Percentiles rank a stretch among this genome's conserved stretches.
Conservation (phyloP, 768 basidiomycete species). For the Pulveroboletus sp. region DNA sequence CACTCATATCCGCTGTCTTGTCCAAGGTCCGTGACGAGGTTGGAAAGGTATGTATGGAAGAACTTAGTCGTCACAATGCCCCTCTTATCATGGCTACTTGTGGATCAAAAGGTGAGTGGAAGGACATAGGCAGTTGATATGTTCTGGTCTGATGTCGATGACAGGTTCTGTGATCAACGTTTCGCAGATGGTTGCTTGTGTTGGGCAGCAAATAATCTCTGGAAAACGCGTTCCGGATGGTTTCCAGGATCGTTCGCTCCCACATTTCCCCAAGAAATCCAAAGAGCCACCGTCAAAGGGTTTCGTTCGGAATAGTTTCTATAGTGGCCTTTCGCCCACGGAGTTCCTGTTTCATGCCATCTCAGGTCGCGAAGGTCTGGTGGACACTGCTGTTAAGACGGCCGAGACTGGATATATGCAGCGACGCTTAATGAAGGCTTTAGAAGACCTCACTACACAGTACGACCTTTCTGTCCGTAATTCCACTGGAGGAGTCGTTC, state of each 20-base stretch:
- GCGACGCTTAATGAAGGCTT: conserved; percentile 95
- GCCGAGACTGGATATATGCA: conserved; percentile 99
- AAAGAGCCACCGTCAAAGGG: conserved; percentile 96
- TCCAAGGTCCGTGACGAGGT: conserved; percentile 95
- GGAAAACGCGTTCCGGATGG: conserved; percentile 98
- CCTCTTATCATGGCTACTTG: conserved; percentile 99
- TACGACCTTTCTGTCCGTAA: conserved; percentile 96
- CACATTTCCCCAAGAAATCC: conserved; percentile 96
- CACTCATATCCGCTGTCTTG: conserved; percentile 88
- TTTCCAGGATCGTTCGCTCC: conserved; percentile 98
- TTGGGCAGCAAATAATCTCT: conserved; percentile 97
- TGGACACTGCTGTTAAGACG: conserved; percentile 99
- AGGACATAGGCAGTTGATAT: not conserved
- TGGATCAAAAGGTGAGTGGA: conserved; percentile 84
- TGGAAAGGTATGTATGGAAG: conserved; percentile 96
- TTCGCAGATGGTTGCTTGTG: conserved; percentile 99
- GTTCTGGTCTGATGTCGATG: conserved; percentile 1
- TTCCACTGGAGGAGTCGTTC: conserved; percentile 90
- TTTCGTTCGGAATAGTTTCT: conserved; percentile 97
- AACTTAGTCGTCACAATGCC: conserved; percentile 95
- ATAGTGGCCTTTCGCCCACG: conserved; percentile 82
- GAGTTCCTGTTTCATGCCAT: conserved; percentile 99
- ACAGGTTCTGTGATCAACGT: conserved; percentile 98
- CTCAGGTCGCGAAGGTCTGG: conserved; percentile 95
- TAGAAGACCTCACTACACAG: conserved; percentile 94